Conservation (phyloP, 2,329 filamentous ascomycete species). For the Aureobasidium vineae region DNA sequence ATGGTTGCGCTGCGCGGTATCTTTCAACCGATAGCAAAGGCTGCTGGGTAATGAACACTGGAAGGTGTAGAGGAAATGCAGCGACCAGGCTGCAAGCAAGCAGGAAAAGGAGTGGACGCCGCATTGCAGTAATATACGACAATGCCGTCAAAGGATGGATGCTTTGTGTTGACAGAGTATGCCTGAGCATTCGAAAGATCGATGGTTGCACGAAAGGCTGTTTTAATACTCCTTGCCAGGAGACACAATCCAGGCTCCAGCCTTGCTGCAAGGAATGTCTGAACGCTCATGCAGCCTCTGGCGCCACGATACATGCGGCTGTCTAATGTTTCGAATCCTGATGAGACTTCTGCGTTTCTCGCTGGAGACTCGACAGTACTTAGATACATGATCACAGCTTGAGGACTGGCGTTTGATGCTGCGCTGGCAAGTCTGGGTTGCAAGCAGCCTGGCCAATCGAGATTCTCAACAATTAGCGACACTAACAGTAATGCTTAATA, state of each 20-base stretch:
- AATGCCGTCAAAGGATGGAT: neutral
- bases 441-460: neutral
- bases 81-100: conserved; percentile 2
- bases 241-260: neutral
- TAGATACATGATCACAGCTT: neutral
- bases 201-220: conserved; percentile 4
- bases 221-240: neutral
- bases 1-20: neutral
- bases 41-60: neutral
- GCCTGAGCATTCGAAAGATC: neutral
- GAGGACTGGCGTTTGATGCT: neutral
- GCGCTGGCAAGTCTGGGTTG: neutral
- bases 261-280: conserved; percentile 12
- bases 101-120: conserved; percentile 11
- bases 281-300: neutral
- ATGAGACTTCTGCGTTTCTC: neutral
- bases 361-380: neutral
- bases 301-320: neutral
- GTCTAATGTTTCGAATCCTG: neutral
- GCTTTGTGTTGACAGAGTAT: neutral
- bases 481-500: too few species aligned
- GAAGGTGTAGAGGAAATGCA: conserved; percentile 4
- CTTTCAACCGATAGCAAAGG: neutral
- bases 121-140: neutral
- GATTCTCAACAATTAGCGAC: too few species aligned